phyloP scores from a whole-genome alignment of 495 filamentous ascomycete species.

The Collariella sp. region DNA sequence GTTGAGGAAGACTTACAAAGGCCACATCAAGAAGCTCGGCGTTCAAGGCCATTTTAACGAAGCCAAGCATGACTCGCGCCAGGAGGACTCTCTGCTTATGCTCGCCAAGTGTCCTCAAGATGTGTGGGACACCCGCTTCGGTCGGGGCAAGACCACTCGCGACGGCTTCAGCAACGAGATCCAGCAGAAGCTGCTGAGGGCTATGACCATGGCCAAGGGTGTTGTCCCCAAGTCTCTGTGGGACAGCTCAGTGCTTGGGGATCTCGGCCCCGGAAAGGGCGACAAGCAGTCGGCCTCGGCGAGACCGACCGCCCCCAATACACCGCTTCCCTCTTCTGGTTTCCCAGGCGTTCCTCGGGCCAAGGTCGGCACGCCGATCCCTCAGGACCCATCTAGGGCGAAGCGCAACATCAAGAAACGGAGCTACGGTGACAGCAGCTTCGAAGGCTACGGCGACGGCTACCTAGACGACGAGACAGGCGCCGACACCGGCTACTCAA shows the following conservation, averaged over 20 bases:
- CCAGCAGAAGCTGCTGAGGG: conserved; percentile 30
- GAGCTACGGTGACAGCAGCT: conserved; percentile 47
- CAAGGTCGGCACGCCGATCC: conserved; percentile 22
- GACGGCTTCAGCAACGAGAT: conserved; percentile 37
- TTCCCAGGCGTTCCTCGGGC: conserved; percentile 13
- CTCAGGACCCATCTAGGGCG: conserved; percentile 23
- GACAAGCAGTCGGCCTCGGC: conserved; percentile 30
- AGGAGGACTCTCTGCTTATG: conserved; percentile 30
- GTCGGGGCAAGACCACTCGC: conserved; percentile 47
- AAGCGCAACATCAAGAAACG: conserved; percentile 44
- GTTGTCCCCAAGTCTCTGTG: conserved; percentile 39
- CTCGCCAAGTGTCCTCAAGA: conserved; percentile 46
- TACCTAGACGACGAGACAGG: conserved; percentile 43
- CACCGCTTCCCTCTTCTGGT: conserved; percentile 26
- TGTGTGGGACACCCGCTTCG: conserved; percentile 45
- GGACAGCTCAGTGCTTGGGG: conserved; percentile 46
- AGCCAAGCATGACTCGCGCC: conserved; percentile 37
- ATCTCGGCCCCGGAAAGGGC: conserved; percentile 32
- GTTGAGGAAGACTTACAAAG: conserved; percentile 52
- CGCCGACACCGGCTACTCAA: conserved; percentile 41
- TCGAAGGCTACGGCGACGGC: conserved; percentile 50
- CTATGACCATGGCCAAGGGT: conserved; percentile 43
- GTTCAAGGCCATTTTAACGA: conserved; percentile 47
- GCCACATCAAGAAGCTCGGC: conserved; percentile 47
- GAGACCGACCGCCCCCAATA: conserved; percentile 37